Evolutionary conservation across 2,329 filamentous ascomycete species (phyloP), one percentile per base, ranked within the genome.

Genomic region (Aspergillus pseudotamarii): DNA sequence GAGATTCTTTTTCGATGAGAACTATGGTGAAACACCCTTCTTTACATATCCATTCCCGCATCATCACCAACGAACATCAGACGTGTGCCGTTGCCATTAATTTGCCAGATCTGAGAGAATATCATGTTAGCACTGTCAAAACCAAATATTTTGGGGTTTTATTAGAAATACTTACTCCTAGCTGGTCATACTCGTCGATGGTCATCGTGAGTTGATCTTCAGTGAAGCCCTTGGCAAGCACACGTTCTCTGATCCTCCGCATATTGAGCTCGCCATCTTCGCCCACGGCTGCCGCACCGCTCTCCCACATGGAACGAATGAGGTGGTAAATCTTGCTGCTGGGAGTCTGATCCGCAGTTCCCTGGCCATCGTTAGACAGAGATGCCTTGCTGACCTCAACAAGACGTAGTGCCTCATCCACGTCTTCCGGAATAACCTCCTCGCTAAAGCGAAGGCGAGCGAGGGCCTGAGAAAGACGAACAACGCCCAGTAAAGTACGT

Each of bases 171-270:
- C 94, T 92, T 83, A 98, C 95, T 83, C 97, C 91, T 65, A 96
- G 81, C 68, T 87, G 83, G 3, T 92, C 89, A 79, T 99, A 98
- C 82, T 97, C 94, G 66, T 97, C 90, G 75, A 99, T 84, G 23
- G 94, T 90, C 69, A 87, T 86, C 73, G 91, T 85, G 81, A 97
- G 93, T 79, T 99, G 94, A 78, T 98, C 93, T 68, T 93, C 90
- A 0, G 94, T 99, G 79, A 97, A 99, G 3, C 95, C 95, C 85
- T 97, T 97, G 59, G 94, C 95, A 72, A 98, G 85, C 34, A 99
- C 93, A 68, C 95, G 84, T 79, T 97, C 94, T 76, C 94, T 88
- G 64, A 99, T 92, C 79, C 93, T 91, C 69, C 91, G 87, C 83
- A 99, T 86, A 78, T 90, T 95, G 71, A 99, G 81, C 79, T 97